These are phyloP conservation scores for Globisporangium sylvaticum DNA, from an alignment of 352 stramenopile genomes.

Conservation along the genomic window DNA sequence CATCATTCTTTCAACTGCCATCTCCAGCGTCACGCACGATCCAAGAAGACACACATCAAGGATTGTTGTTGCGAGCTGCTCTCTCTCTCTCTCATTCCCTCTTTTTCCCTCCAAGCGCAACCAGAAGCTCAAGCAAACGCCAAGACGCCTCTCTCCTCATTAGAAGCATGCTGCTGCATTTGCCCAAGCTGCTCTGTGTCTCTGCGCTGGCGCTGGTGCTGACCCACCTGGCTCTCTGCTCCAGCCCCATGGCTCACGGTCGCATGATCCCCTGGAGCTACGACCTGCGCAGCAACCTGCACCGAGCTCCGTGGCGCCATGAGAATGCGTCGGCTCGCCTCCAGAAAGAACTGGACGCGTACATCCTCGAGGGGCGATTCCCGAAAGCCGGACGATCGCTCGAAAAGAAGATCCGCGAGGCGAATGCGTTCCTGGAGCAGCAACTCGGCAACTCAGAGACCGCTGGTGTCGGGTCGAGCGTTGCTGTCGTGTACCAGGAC, in stretches of 20 bases:
- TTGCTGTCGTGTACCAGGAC: slow-evolving; percentile 49
- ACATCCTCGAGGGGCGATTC: slow-evolving; percentile 15
- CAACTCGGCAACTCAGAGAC: slow-evolving; percentile 31
- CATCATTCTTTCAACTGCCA: too few species aligned
- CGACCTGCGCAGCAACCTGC: slow-evolving; percentile 15
- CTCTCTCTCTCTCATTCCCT: not conserved
- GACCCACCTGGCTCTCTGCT: not conserved
- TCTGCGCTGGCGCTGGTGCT: not conserved
- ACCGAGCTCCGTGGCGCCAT: slow-evolving; percentile 8
- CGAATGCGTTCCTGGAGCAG: slow-evolving; percentile 35
- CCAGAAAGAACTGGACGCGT: slow-evolving; percentile 29
- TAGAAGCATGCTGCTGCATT: not conserved
- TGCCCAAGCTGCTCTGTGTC: not conserved
- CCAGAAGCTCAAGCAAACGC: not conserved
- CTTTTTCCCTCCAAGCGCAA: not conserved
- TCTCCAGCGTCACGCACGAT: too few species aligned
- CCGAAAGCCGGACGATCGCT: not conserved
- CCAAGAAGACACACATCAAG: not conserved
- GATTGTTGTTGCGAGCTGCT: too few species aligned
- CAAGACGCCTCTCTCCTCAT: not conserved
- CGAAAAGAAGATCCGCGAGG: slow-evolving; percentile 36
- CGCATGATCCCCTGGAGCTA: slow-evolving; percentile 11
- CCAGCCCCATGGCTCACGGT: not conserved
- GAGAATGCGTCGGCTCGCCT: slow-evolving; percentile 9
- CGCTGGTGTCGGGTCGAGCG: slow-evolving; percentile 39